A percentile compares a stretch with the other conserved stretches of the same genome.
These are phyloP conservation scores for Leishmania arabica DNA, from an alignment of 208 protist genomes.

Conservation along the genomic window DNA sequence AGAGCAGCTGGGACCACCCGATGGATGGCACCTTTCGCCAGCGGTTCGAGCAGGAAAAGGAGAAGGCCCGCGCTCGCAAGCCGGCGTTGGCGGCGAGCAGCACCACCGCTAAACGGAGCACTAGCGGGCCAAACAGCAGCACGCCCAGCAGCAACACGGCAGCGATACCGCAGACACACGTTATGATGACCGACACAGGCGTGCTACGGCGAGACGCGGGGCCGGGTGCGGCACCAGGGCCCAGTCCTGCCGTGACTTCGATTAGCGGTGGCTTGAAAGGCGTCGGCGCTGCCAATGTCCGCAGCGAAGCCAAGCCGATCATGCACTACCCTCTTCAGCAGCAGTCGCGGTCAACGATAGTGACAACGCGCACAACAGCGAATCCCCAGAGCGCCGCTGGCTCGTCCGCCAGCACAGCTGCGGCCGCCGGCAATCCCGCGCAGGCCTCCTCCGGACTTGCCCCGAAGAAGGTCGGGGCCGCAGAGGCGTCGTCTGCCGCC, in stretches of 20 bases:
- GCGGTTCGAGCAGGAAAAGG: conserved; percentile 66
- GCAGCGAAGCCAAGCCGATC: not conserved
- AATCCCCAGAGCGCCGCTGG: not conserved
- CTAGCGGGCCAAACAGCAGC: not conserved
- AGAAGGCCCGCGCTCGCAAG: conserved; percentile 23
- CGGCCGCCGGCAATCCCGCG: not conserved
- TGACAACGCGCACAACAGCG: not conserved
- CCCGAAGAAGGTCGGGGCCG: not conserved
- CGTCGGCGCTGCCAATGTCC: not conserved
- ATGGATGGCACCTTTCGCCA: conserved; percentile 89
- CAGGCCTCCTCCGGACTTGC: too few species aligned
- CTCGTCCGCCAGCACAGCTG: not conserved
- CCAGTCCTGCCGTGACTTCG: not conserved
- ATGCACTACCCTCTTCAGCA: conserved; percentile 13
- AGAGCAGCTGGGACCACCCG: conserved; percentile 96
- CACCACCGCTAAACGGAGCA: not conserved
- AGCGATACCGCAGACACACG: conserved; percentile 21
- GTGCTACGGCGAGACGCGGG: conserved; percentile 15
- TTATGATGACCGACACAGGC: conserved; percentile 28
- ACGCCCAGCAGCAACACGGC: not conserved
- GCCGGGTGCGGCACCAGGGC: not conserved
- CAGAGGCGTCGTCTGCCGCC: not conserved
- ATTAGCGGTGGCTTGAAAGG: not conserved
- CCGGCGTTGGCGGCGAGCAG: not conserved
- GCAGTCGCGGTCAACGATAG: not conserved